These are phyloP conservation scores for Fraxinus angustifolia DNA, from an alignment of 305 asterid genomes.

Conservation along the genomic window DNA sequence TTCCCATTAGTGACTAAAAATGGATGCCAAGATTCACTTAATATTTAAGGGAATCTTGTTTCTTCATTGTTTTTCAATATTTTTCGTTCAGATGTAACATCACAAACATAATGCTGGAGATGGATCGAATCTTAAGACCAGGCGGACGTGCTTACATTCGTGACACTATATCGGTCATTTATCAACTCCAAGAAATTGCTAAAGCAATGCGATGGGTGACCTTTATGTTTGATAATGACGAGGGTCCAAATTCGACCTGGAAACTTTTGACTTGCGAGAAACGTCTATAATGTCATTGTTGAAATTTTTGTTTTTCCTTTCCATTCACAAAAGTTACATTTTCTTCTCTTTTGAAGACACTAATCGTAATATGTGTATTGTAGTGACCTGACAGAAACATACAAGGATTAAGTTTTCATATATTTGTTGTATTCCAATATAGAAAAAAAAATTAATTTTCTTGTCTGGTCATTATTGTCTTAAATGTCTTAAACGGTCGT, in stretches of 20 bases:
- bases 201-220: slow-evolving; percentile 60
- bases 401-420: not conserved
- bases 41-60: not conserved
- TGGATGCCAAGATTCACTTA: not conserved
- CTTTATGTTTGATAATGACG: slow-evolving; percentile 46
- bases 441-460: not conserved
- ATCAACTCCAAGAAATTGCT: slow-evolving; percentile 44
- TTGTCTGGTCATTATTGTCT: not conserved
- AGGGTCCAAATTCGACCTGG: slow-evolving; percentile 64
- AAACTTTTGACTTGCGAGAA: slow-evolving; percentile 58
- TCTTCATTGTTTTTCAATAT: not conserved
- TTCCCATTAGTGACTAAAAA: not conserved
- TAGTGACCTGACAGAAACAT: not conserved
- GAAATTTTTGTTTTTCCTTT: not conserved
- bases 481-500: not conserved
- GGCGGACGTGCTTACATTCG: slow-evolving; percentile 57
- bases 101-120: slow-evolving; percentile 54
- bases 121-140: slow-evolving; percentile 59
- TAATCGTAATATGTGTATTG: not conserved
- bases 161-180: slow-evolving; percentile 35
- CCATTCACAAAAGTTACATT: not conserved
- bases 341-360: not conserved
- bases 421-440: not conserved
- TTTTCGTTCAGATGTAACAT: slow-evolving; percentile 41
- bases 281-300: slow-evolving; percentile 32